Percentiles rank a stretch among this genome's conserved stretches.
These are phyloP conservation scores for Protomyces gravidus DNA, from an alignment of 1,139 yeast species.

Conservation along the genomic window DNA sequence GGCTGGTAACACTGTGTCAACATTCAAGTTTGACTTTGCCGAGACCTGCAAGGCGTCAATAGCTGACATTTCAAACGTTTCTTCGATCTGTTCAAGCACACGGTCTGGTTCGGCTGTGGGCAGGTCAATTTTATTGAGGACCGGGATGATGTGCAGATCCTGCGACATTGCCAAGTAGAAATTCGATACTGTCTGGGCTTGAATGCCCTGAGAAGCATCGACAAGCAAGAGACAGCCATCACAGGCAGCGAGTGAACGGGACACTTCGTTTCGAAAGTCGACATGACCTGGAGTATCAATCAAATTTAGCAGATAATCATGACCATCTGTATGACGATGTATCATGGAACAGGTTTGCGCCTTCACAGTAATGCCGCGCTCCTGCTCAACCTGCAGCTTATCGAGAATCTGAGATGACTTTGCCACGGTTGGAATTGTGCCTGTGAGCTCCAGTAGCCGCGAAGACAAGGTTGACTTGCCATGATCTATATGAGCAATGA, in stretches of 20 bases:
- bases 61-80: constrained; percentile 71
- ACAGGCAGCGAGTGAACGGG: constrained; percentile 90
- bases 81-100: constrained; percentile 77
- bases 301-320: constrained; percentile 77
- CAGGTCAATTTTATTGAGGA: constrained; percentile 85
- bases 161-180: constrained; percentile 83
- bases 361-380: constrained; percentile 92
- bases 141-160: constrained; percentile 77
- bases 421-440: constrained; percentile 71
- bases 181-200: constrained; percentile 96
- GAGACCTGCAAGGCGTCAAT: constrained; percentile 80
- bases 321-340: constrained; percentile 56
- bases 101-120: constrained; percentile 80
- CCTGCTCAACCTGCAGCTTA: constrained; percentile 88
- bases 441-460: constrained; percentile 77
- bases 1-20: constrained; percentile 69
- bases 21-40: constrained; percentile 85
- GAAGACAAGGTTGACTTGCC: constrained; percentile 93
- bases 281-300: constrained; percentile 99
- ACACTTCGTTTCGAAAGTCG: constrained; percentile 89
- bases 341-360: constrained; percentile 97
- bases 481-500: constrained; percentile 96
- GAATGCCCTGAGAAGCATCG: constrained; percentile 95
- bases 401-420: constrained; percentile 81
- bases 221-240: constrained; percentile 88